Base-by-base conservation (phyloP, 1,139 yeast species). In the Magnusiomyces tetraspermus region DNA sequence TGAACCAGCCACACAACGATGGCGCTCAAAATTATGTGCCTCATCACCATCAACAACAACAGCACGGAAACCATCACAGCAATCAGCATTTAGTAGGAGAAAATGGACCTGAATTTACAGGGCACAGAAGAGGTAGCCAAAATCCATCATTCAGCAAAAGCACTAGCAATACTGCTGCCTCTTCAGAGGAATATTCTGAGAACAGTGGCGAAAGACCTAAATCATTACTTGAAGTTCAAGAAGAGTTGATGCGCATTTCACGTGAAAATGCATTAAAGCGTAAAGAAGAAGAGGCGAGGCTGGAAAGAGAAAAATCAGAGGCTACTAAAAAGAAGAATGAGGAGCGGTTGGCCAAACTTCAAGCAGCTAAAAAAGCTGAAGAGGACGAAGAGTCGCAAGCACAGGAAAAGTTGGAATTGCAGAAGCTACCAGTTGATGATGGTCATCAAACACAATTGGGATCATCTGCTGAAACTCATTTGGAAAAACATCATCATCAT, bases 271-370 rank as follows among this genome's bases (percentile, higher is more conserved):
- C 57, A 3, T 26, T 52, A 13, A 49, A 52, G 38, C 54, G 57
- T n/a, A 52, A 67, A 51, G 71, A 68, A 50, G 70, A 67, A 48
- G 71, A 68, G 50, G 60, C 54, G 46, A 58, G 59, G 23, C 54
- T 51, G 21, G 71, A 68, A 52, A 57, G 59, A 40, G 70, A 65
- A 48, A 57, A 63, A 10, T 58, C 60, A 40, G 67, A 60, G 50
- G 64, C 62, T 8, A 63, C 65, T 10, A 59, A 58, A 48, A 61
- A 59, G 41, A 58, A 60, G 51, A 59, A 63, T 28, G 67, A 58
- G 40, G 65, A 61, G 50, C 55, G 55, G 42, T 56, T 54, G n/a
- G 54, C 54, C 21, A 48, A 48, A 40, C 36, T 52, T 2, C 50
- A 44, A 30, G 55, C 52, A 15, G n/a, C n/a, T n/a, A n/a, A n/a